phyloP scores from a whole-genome alignment of 441 rosid species.

The Macaranga tanarius region DNA sequence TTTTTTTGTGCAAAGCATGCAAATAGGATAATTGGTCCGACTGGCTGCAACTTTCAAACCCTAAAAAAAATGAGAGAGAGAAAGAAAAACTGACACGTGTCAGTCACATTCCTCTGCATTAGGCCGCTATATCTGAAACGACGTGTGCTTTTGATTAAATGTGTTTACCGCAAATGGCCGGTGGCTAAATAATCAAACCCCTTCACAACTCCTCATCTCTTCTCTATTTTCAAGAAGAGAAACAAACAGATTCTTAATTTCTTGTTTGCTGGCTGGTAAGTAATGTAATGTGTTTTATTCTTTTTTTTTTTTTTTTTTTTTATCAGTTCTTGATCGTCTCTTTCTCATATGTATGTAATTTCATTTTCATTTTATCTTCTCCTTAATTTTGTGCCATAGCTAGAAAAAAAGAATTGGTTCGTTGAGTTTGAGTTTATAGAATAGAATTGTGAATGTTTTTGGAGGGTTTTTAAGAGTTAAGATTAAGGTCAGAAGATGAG shows the following conservation, averaged over 20 bases:
- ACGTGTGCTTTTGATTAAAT: constrained; percentile 36
- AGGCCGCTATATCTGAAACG: constrained; percentile 60
- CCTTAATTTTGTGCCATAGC: too few relatives aligned
- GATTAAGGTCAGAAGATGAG: constrained; percentile 19
- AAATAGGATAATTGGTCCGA: constrained; percentile 50
- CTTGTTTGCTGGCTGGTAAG: neutral
- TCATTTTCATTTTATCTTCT: too few relatives aligned
- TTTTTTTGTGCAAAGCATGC: constrained; percentile 64
- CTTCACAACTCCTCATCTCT: constrained; percentile 13
- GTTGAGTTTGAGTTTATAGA: constrained; percentile 10
- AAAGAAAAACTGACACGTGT: constrained; percentile 38
- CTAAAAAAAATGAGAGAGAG: neutral
- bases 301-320: neutral
- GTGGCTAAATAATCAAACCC: constrained; percentile 33
- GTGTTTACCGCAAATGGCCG: constrained; percentile 33
- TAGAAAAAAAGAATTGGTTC: too few relatives aligned
- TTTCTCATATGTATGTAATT: neutral
- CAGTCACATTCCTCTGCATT: constrained; percentile 55
- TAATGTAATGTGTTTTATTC: neutral
- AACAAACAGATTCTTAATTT: neutral
- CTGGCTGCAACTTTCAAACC: constrained; percentile 24
- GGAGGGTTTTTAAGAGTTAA: constrained; percentile 6
- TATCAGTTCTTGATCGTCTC: neutral
- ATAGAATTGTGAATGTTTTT: constrained; percentile 11
- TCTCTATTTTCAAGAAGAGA: constrained; percentile 15